Percentiles rank a stretch among this genome's conserved stretches.
phyloP scores from a whole-genome alignment of 2,329 filamentous ascomycete genomes.

The Fusarium hostae region DNA sequence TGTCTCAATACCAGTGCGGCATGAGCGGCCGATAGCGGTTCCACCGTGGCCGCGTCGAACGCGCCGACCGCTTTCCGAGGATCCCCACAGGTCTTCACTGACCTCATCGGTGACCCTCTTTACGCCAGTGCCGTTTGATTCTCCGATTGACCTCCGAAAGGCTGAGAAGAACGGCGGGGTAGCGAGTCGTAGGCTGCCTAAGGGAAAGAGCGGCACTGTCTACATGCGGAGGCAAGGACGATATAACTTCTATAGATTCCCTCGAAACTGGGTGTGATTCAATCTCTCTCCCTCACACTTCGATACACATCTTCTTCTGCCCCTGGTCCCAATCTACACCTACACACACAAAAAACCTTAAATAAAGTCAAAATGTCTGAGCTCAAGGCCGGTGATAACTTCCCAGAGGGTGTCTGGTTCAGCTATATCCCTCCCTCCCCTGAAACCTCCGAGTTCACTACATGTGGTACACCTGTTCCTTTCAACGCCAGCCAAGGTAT shows the following conservation, averaged over 20 bases:
- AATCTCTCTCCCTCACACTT: constrained; percentile 4
- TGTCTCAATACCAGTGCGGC: constrained; percentile 16
- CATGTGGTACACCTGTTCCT: constrained; percentile 80
- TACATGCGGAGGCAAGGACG: constrained; percentile 8
- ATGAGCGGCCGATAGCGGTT: constrained; percentile 30
- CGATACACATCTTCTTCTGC: constrained; percentile 5
- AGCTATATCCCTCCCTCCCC: constrained; percentile 82
- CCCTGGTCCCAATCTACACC: background rate
- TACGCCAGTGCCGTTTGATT: constrained; percentile 31
- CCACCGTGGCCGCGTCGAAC: constrained; percentile 36
- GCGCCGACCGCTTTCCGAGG: constrained; percentile 33
- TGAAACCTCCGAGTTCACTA: constrained; percentile 74
- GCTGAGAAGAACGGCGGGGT: constrained; percentile 11
- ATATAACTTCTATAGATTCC: constrained; percentile 31
- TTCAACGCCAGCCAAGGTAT: constrained; percentile 82
- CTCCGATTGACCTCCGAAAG: constrained; percentile 42
- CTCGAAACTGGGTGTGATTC: background rate
- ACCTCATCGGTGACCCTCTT: constrained; percentile 42
- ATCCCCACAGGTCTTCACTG: constrained; percentile 40
- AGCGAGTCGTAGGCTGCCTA: constrained; percentile 1
- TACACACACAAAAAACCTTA: background rate
- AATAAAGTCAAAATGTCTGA: constrained; percentile 60
- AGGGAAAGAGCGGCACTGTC: constrained; percentile 16
- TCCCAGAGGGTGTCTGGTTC: constrained; percentile 85
- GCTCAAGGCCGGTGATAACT: constrained; percentile 83